These are phyloP conservation scores for Vigna nakashimae DNA, from an alignment of 306 rosid genomes.

Conservation along the genomic window DNA sequence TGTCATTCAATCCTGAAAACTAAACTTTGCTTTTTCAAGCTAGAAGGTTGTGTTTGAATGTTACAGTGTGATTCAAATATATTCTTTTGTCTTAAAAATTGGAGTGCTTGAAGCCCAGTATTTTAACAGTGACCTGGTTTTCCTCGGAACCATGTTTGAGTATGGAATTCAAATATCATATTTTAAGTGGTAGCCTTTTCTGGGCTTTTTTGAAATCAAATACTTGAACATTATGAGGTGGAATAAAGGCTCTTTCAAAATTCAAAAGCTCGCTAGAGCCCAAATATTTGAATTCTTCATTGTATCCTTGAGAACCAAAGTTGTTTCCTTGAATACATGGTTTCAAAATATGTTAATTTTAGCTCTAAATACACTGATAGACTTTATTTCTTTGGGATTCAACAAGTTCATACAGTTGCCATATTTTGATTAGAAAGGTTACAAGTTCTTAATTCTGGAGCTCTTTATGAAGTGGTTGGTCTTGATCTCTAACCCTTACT, in stretches of 20 bases:
- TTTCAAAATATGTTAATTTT: background rate
- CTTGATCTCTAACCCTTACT: slow-evolving; percentile 9
- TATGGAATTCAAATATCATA: background rate
- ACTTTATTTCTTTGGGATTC: background rate
- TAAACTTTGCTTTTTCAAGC: background rate
- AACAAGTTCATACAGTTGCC: background rate
- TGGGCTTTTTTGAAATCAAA: background rate
- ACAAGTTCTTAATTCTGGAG: background rate
- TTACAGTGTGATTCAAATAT: background rate
- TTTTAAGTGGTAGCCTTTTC: background rate
- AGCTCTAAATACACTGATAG: background rate
- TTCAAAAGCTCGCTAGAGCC: background rate
- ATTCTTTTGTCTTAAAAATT: background rate
- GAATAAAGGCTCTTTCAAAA: background rate
- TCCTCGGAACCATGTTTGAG: background rate
- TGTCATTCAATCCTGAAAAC: background rate
- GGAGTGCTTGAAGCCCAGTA: background rate
- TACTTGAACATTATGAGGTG: slow-evolving; percentile 1
- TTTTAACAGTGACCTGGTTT: background rate
- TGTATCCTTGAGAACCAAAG: background rate
- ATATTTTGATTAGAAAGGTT: background rate
- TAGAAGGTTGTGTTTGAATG: background rate
- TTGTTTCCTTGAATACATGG: background rate
- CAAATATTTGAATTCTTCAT: background rate
- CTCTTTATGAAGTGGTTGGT: background rate